Percentiles rank a stretch among this genome's conserved stretches.
Evolutionary conservation across 768 basidiomycete genomes (phyloP).

Genomic region (Lyophyllum decastes): DNA sequence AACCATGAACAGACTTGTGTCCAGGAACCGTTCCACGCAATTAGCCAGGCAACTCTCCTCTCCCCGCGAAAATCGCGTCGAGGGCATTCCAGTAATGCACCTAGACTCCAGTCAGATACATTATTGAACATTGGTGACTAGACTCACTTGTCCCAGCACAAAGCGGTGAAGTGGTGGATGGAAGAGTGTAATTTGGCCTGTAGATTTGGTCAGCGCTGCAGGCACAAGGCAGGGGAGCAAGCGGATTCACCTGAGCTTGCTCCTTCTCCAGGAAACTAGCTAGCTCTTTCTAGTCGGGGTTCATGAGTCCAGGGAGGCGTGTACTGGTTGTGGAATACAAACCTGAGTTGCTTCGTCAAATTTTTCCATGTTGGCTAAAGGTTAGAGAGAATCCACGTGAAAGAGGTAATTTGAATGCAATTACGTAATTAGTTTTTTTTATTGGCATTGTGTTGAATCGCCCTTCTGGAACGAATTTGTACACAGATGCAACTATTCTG

Average conservation of each 20-base stretch:
- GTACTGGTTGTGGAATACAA: constrained; percentile 12
- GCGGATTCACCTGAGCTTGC: constrained; percentile 68
- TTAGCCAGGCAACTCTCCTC: constrained; percentile 86
- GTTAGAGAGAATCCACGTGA: neutral
- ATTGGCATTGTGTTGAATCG: neutral
- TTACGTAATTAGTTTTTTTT: constrained; percentile 18
- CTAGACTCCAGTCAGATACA: constrained; percentile 37
- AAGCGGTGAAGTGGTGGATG: constrained; percentile 77
- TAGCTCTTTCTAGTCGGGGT: constrained; percentile 71
- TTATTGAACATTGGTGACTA: constrained; percentile 3
- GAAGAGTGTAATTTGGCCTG: constrained; percentile 59
- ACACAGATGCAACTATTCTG: constrained; percentile 1
- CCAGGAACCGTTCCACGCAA: constrained; percentile 92
- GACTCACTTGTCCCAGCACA: constrained; percentile 92
- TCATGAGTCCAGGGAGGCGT: neutral
- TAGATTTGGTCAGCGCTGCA: constrained; percentile 9
- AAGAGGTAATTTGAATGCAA: neutral
- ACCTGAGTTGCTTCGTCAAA: constrained; percentile 85
- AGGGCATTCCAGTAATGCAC: constrained; percentile 80
- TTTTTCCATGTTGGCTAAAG: constrained; percentile 48
- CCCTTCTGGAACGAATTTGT: neutral
- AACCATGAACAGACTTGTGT: constrained; percentile 82
- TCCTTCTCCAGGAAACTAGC: constrained; percentile 76
- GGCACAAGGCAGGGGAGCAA: neutral
- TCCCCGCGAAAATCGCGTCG: constrained; percentile 72